These are phyloP conservation scores for Ilex asprella DNA, from an alignment of 257 asterid species.

Conservation along the genomic window DNA sequence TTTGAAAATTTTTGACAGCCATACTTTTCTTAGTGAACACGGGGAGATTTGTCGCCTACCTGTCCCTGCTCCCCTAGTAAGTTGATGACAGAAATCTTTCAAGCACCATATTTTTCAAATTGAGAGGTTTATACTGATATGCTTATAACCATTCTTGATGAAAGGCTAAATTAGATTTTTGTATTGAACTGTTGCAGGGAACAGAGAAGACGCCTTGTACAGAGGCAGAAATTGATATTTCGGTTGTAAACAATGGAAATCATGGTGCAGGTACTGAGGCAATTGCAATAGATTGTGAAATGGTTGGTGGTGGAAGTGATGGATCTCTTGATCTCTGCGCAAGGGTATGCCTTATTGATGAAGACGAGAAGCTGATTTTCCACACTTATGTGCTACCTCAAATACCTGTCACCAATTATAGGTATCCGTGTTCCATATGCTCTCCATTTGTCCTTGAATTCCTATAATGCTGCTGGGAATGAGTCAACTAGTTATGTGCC, in stretches of 20 bases:
- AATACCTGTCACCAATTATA: conserved; percentile 39
- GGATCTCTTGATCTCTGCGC: conserved; percentile 51
- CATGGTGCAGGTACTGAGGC: conserved; percentile 23
- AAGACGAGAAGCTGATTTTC: conserved; percentile 37
- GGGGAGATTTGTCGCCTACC: conserved; percentile 26
- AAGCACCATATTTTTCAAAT: too few species aligned
- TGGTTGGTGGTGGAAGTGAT: conserved; percentile 59
- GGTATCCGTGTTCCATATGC: conserved; percentile 20
- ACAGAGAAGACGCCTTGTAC: conserved; percentile 12
- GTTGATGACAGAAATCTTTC: conserved; percentile 8
- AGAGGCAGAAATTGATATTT: conserved; percentile 23
- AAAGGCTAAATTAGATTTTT: not conserved
- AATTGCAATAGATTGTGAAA: conserved; percentile 47
- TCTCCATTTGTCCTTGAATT: conserved; percentile 8
- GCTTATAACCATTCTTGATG: not conserved
- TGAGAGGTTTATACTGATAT: not conserved
- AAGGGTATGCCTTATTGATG: conserved; percentile 46
- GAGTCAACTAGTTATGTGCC: not conserved
- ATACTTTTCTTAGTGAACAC: conserved; percentile 28
- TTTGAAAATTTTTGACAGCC: conserved; percentile 28
- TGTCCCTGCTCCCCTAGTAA: conserved; percentile 35
- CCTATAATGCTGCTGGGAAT: not conserved
- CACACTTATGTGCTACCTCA: conserved; percentile 42
- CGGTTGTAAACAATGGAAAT: conserved; percentile 15
- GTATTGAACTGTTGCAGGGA: conserved; percentile 17